Base-by-base conservation (phyloP, 108 stramenopile species). In the Nitzschia palea region DNA sequence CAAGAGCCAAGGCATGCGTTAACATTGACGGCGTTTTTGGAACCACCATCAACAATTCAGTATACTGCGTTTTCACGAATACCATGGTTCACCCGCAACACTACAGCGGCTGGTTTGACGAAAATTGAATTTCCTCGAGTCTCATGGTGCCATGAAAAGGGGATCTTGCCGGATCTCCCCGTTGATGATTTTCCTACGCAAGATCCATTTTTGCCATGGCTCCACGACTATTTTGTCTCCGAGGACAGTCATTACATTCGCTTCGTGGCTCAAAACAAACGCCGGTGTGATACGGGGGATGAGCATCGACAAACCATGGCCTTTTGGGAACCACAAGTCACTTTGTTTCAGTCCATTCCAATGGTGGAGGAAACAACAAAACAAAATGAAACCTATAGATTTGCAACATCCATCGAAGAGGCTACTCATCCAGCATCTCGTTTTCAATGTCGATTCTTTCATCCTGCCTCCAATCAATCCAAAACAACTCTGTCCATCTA, bases 161-260 rank as follows among this genome's bases (percentile, higher is more conserved):
- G 47, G 8, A 18, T 20, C 22, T 50, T 79, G 23, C 71, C 80
- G 26, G 77, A 86, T 55, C 89, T 74, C 70, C 91, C 91, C 0
- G 69, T 88, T 26, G 88, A 90, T 55, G 79, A 81, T 2, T 67
- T 48, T 50, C 85, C 84, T 1, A 69, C 81, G 36, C 63, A 78
- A 6, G 93, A 95, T 71, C 86, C 90, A 35, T 95, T 81, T 65
- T 51, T 95, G 26, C 93, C 93, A 0, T 91, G 90, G 90, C 70
- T 91, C 27, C 90, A 91, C 59, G 90, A 91, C 56, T 50, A 82
- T 34, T 88, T 88, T 63, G 85, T 85, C 3, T 65, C 69, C 23
- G 23, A 34, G 20, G 73, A 87, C 37, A 83, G 81, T 0, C 69
- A 62, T 25, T 62, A 43, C 3, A 69, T 91, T 53, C 73, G 86